These are phyloP conservation scores for Dictyostelium brefeldianum DNA, from an alignment of 78 protist species.

Conservation along the genomic window DNA sequence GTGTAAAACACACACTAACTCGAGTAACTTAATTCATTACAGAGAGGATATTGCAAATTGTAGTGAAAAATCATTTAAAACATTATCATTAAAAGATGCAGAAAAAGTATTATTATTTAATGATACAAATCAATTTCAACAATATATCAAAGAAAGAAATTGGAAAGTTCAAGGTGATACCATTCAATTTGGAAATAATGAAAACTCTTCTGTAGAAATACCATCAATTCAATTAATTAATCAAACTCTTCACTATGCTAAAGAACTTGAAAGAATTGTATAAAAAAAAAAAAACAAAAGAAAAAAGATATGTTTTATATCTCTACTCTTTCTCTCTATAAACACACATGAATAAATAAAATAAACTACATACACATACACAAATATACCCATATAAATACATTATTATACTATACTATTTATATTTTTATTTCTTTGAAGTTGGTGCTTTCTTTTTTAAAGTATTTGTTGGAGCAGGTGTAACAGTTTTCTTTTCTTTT, in stretches of 20 bases:
- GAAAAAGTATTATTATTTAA: slow-evolving; percentile 45
- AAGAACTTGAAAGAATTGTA: slow-evolving; percentile 85
- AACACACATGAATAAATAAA: not conserved
- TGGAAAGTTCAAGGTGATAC: slow-evolving; percentile 70
- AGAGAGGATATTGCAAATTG: slow-evolving; percentile 82
- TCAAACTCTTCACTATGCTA: slow-evolving; percentile 79
- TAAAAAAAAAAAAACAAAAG: slow-evolving; percentile 6
- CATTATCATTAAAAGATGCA: slow-evolving; percentile 54
- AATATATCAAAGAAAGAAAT: slow-evolving; percentile 27
- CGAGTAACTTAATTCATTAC: too few relatives aligned
- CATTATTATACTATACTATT: not conserved
- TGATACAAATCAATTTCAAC: slow-evolving; percentile 30
- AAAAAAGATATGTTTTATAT: not conserved
- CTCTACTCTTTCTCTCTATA: not conserved
- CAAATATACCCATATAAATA: not conserved
- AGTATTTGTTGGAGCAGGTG: not conserved
- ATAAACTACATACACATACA: not conserved
- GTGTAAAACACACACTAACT: too few relatives aligned
- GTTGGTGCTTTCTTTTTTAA: not conserved
- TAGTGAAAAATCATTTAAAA: slow-evolving; percentile 71
- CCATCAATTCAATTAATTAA: slow-evolving; percentile 75
- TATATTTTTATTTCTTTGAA: not conserved
- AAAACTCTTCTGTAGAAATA: slow-evolving; percentile 1
- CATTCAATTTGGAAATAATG: slow-evolving; percentile 16
- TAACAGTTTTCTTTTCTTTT: slow-evolving; percentile 18